A percentile compares a stretch with the other conserved stretches of the same genome.
phyloP scores from a whole-genome alignment of 768 basidiomycete genomes.

The Hypholoma fasciculare region DNA sequence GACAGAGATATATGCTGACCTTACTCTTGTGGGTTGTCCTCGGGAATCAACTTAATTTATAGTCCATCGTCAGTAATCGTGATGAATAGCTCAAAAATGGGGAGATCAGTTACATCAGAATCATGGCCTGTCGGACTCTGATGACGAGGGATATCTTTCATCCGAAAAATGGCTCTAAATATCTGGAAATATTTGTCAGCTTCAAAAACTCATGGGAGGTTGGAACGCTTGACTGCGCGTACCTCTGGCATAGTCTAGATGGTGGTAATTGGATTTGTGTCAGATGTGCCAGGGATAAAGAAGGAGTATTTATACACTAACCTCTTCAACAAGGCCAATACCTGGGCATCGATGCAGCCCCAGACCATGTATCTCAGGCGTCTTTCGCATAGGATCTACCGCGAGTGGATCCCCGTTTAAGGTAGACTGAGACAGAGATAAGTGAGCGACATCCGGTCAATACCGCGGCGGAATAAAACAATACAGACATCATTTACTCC shows the following conservation, averaged over 20 bases:
- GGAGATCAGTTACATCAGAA: too few species aligned
- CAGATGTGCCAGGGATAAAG: constrained; percentile 12
- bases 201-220: neutral
- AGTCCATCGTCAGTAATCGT: too few species aligned
- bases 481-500: neutral
- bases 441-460: too few species aligned
- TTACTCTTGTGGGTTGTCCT: too few species aligned
- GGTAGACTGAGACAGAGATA: neutral
- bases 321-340: constrained; percentile 21
- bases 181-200: neutral
- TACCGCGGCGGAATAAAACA: too few species aligned
- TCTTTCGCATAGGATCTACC: neutral
- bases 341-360: constrained; percentile 26
- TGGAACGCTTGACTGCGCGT: neutral
- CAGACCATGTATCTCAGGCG: constrained; percentile 18
- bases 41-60: too few species aligned
- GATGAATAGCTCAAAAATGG: neutral
- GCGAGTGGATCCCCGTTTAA: too few species aligned
- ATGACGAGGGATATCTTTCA: neutral
- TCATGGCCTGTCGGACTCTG: too few species aligned
- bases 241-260: constrained; percentile 5
- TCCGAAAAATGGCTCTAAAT: neutral
- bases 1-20: too few species aligned
- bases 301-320: neutral
- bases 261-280: neutral